Percentiles rank a stretch among this genome's conserved stretches.
These are phyloP conservation scores for Glycyrrhiza uralensis DNA, from an alignment of 306 rosid genomes.

Conservation along the genomic window DNA sequence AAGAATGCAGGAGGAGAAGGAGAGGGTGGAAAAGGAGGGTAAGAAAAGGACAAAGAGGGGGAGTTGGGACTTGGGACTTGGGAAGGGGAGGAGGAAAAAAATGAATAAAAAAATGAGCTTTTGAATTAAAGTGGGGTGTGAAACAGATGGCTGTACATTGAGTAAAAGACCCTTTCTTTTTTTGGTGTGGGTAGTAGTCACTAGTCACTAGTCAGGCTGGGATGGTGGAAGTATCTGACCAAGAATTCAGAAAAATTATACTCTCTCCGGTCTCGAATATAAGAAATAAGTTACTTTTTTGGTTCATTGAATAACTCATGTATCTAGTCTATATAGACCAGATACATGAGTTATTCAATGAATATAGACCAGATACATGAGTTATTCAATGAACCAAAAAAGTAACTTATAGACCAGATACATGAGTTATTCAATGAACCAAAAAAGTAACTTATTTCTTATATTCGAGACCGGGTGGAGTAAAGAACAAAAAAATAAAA, in stretches of 20 bases:
- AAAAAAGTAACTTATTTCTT: no score
- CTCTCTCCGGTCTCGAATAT: no score
- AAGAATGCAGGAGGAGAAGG: conserved; percentile 43
- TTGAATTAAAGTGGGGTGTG: conserved; percentile 40
- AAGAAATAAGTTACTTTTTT: no score
- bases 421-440: no score
- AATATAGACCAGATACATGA: no score
- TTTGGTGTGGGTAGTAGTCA: neutral
- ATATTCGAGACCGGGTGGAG: no score
- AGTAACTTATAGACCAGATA: no score
- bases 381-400: no score
- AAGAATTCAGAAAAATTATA: neutral
- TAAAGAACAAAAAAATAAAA: no score
- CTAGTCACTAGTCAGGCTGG: neutral
- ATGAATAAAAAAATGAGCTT: conserved; percentile 27
- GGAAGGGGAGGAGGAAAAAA: neutral
- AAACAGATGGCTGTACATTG: conserved; percentile 20
- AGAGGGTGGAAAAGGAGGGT: neutral
- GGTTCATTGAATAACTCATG: no score
- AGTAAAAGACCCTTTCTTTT: conserved; percentile 12
- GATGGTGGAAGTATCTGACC: conserved; percentile 18
- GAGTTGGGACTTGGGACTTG: conserved; percentile 34
- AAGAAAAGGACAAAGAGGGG: conserved; percentile 26
- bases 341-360: no score
- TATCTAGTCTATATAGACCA: no score